Conservation (phyloP, 2,329 filamentous ascomycete species). For the Paraphoma sp. region DNA sequence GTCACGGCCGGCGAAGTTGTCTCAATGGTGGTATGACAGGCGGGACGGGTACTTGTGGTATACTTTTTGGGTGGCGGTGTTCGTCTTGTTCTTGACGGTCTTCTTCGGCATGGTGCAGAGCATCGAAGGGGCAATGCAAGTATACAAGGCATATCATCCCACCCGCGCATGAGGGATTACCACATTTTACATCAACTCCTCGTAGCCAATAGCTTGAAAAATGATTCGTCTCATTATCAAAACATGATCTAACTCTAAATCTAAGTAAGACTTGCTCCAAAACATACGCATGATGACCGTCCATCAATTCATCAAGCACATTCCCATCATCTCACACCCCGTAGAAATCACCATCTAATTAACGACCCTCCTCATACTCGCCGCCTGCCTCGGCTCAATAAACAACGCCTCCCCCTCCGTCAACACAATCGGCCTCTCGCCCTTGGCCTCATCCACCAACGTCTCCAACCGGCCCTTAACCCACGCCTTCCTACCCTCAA, state of each 20-base stretch:
- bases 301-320: too few relatives aligned
- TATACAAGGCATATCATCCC: neutral
- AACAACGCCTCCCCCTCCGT: slow-evolving; percentile 88
- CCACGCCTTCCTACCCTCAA: slow-evolving; percentile 94
- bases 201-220: too few relatives aligned
- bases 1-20: slow-evolving; percentile 42
- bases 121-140: neutral
- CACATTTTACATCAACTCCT: too few relatives aligned
- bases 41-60: slow-evolving; percentile 31
- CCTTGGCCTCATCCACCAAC: slow-evolving; percentile 75
- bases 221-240: too few relatives aligned
- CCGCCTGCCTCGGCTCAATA: slow-evolving; percentile 83
- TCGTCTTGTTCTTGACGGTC: neutral
- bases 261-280: too few relatives aligned
- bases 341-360: slow-evolving; percentile 7
- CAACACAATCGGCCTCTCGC: slow-evolving; percentile 66
- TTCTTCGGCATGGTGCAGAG: neutral
- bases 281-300: too few relatives aligned
- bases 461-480: slow-evolving; percentile 87
- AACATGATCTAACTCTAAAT: too few relatives aligned
- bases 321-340: too few relatives aligned
- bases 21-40: slow-evolving; percentile 53
- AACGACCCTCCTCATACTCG: slow-evolving; percentile 48
- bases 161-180: neutral
- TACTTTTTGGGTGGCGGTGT: neutral